Base-by-base conservation (phyloP, 768 basidiomycete species). In the Glaciozyma antarctica region DNA sequence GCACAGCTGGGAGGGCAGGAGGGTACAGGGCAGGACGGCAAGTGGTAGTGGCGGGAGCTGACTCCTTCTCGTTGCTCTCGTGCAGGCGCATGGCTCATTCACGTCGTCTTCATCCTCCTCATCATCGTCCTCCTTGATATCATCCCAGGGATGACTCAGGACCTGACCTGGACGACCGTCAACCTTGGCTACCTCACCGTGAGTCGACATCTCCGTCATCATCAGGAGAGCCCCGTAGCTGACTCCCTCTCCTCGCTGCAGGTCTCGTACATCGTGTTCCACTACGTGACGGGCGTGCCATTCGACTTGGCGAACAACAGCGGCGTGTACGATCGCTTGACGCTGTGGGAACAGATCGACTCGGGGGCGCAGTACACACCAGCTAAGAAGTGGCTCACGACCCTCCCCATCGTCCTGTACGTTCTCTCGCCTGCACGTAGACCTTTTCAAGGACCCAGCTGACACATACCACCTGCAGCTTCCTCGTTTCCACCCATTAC, bases 281-380 rank as follows among this genome's bases (percentile, higher is more conserved):
- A 98, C 75, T 90, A 89, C 82, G 91, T 92, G 58, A 97, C 92
- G 13, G 94, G 94, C 61, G 91, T 94, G 51, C 94, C 94, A 12
- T 98, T 98, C 76, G 87, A 91, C 73, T 86, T 84, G 63, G 85
- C 88, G 66, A 79, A 87, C 52, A 88, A 90, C 72, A 87, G 86
- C 16, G 95, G 95, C 28, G 95, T 91, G 17, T 99, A 94, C 78
- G 95, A 98, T 76, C 90, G 97, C 73, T 82, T 98, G 56, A 98
- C 95, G 0, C 80, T 99, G 38, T 99, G 95, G 95, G 95, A 99
- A 75, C 95, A 99, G 81, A 99, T 99, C 58, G 95, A 99, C 77
- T 88, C 89, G 58, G 95, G 95, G 47, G 95, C 93, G 1, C 95
- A 98, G 74, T 95, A 98, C 77, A 99, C 95, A 8, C 95, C 95